Evolutionary conservation across 2,329 filamentous ascomycete genomes (phyloP).

Genomic region (Diaporthe sp.): DNA sequence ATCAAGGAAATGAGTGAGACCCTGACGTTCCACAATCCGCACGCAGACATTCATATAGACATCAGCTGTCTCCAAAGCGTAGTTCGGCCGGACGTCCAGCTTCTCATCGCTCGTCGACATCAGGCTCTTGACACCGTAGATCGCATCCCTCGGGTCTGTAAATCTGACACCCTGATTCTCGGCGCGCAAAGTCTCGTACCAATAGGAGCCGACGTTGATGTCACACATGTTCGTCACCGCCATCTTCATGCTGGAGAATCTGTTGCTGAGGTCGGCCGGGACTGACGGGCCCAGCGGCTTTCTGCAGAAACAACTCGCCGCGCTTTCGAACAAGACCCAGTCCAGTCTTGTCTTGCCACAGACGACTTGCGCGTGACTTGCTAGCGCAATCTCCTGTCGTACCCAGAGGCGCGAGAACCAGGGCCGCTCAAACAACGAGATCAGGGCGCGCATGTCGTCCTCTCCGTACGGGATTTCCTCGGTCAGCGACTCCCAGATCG

Average conservation of each 20-base stretch:
- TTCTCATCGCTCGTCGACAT: not conserved
- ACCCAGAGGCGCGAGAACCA: conserved; percentile 9
- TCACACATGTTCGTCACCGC: not conserved
- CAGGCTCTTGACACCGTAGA: not conserved
- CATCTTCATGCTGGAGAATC: not conserved
- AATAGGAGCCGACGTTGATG: too few relatives aligned
- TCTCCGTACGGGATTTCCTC: not conserved
- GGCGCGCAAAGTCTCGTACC: not conserved
- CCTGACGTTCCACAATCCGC: not conserved
- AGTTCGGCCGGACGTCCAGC: not conserved
- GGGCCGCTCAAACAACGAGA: not conserved
- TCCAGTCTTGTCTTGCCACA: not conserved
- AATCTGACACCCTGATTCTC: not conserved
- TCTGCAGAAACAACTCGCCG: not conserved
- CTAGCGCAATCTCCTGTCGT: conserved; percentile 7
- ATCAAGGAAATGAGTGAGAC: not conserved
- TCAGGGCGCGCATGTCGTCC: not conserved
- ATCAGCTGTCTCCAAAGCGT: not conserved
- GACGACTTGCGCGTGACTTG: not conserved
- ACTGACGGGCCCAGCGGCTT: not conserved
- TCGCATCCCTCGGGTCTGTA: not conserved
- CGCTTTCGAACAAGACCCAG: not conserved
- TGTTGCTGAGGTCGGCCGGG: not conserved
- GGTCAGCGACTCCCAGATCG: not conserved
- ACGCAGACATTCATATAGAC: conserved; percentile 10